A percentile compares a stretch with the other conserved stretches of the same genome.
These are phyloP conservation scores for Heterobasidion parviporum DNA, from an alignment of 1,284 basidiomycete species.

Conservation along the genomic window DNA sequence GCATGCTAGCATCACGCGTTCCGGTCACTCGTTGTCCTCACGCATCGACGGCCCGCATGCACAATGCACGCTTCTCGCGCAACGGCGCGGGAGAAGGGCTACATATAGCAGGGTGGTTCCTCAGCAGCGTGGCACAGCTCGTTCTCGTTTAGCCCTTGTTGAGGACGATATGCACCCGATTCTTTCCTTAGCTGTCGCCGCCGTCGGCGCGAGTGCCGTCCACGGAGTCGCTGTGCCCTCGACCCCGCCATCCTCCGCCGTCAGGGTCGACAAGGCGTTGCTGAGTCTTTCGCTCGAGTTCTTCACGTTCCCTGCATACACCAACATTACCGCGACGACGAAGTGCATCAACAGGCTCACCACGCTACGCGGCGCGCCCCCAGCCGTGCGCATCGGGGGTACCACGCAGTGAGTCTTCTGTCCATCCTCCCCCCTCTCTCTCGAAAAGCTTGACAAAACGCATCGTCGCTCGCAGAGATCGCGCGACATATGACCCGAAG, in stretches of 20 bases:
- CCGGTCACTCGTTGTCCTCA: too few relatives aligned
- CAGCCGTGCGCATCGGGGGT: constrained; percentile 33
- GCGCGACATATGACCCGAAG: constrained; percentile 29
- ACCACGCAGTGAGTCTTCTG: constrained; percentile 29
- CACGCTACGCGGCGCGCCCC: constrained; percentile 24
- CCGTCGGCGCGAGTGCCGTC: too few relatives aligned
- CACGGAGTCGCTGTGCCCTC: constrained; percentile 20
- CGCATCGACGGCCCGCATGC: too few relatives aligned
- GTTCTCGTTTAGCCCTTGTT: too few relatives aligned
- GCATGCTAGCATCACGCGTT: too few relatives aligned
- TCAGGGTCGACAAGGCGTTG: constrained; percentile 23
- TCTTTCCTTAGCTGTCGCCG: too few relatives aligned
- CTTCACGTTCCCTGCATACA: constrained; percentile 34
- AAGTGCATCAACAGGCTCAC: constrained; percentile 30
- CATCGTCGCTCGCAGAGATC: constrained; percentile 21
- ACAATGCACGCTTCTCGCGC: too few relatives aligned
- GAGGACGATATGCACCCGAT: too few relatives aligned
- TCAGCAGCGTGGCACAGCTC: too few relatives aligned
- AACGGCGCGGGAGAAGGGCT: too few relatives aligned
- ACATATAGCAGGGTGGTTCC: too few relatives aligned
- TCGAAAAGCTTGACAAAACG: too few relatives aligned
- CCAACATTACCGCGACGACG: constrained; percentile 23
- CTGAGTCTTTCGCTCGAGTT: constrained; percentile 33
- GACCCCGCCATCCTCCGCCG: constrained; percentile 20
- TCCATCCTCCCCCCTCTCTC: not conserved